phyloP scores from a whole-genome alignment of 2,329 filamentous ascomycete genomes.

The Colletotrichum sp. region DNA sequence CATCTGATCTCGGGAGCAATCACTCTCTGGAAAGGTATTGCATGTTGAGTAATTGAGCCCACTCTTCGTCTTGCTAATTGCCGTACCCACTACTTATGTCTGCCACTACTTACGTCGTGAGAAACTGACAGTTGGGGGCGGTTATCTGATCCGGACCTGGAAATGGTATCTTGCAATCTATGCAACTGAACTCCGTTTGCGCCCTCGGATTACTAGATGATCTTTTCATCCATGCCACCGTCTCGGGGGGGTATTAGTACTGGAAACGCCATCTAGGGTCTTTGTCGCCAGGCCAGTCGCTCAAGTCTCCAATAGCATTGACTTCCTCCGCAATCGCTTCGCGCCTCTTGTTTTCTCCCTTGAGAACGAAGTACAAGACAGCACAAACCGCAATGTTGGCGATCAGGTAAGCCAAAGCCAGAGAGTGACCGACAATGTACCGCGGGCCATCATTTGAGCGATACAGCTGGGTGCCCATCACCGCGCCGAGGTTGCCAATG shows the following conservation, averaged over 20 bases:
- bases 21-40: no score
- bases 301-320: constrained; percentile 52
- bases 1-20: no score
- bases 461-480: constrained; percentile 74
- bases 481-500: constrained; percentile 72
- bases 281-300: constrained; percentile 65
- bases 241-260: constrained; percentile 37
- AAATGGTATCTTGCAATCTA: no score
- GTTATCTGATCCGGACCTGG: no score
- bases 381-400: constrained; percentile 61
- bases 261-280: constrained; percentile 72
- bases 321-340: constrained; percentile 46
- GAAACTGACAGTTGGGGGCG: no score
- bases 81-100: accelerated
- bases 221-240: background rate
- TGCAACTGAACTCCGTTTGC: background rate
- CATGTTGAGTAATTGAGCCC: no score
- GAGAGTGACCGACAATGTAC: constrained; percentile 69
- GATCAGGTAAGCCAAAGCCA: constrained; percentile 68
- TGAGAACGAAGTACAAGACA: constrained; percentile 58
- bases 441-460: constrained; percentile 63
- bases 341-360: constrained; percentile 61
- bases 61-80: no score
- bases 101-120: no score
- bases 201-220: background rate